A percentile compares a stretch with the other conserved stretches of the same genome.
phyloP scores from a whole-genome alignment of 441 rosid species.

The Macaranga tanarius region DNA sequence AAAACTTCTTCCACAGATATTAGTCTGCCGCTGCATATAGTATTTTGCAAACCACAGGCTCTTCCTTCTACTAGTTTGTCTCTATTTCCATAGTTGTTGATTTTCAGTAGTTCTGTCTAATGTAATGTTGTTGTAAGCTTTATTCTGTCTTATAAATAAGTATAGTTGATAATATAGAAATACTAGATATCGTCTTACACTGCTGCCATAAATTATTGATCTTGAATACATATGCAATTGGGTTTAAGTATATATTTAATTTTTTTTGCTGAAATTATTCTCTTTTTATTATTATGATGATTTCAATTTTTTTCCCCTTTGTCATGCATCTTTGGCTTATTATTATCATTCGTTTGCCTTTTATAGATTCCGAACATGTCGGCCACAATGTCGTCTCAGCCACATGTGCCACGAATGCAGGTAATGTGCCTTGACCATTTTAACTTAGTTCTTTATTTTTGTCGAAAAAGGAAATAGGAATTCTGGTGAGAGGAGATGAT shows the following conservation, averaged over 20 bases:
- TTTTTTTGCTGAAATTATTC: constrained; percentile 9
- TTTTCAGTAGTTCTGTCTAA: neutral
- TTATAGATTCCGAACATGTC: constrained; percentile 85
- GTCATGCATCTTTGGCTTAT: constrained; percentile 18
- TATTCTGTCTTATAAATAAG: neutral
- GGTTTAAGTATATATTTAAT: neutral
- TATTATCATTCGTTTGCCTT: constrained; percentile 14
- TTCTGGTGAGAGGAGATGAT: neutral
- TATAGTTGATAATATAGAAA: neutral
- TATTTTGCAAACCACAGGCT: neutral
- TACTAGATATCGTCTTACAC: neutral
- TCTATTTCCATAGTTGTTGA: neutral
- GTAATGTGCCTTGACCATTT: constrained; percentile 30
- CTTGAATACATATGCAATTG: neutral
- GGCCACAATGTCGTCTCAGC: constrained; percentile 70
- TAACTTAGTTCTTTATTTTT: constrained; percentile 6
- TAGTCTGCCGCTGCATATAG: neutral
- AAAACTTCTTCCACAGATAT: neutral
- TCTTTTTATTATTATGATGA: constrained; percentile 4
- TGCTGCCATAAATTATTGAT: neutral
- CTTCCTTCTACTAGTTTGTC: neutral
- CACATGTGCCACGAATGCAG: constrained; percentile 75
- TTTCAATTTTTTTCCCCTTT: neutral
- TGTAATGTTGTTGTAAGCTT: too few species aligned
- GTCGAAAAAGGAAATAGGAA: neutral